A percentile compares a stretch with the other conserved stretches of the same genome.
These are phyloP conservation scores for Cyclocybe cylindracea DNA, from an alignment of 768 basidiomycete species.

Conservation along the genomic window DNA sequence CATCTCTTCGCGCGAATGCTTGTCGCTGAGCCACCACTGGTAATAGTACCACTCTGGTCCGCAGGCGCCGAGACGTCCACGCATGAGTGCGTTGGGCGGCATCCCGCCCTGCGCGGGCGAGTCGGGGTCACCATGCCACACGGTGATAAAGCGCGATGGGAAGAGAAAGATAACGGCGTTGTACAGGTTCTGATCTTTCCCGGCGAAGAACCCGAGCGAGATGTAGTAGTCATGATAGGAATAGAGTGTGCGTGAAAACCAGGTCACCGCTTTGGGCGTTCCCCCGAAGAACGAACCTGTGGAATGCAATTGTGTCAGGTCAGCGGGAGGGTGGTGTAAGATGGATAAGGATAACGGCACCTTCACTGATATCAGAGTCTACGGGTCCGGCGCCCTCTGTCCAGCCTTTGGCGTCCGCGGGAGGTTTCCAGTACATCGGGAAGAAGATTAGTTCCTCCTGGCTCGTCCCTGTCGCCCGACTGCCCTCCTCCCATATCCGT, in stretches of 20 bases:
- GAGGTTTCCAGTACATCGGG: slow-evolving; percentile 40
- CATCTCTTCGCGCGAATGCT: slow-evolving; percentile 19
- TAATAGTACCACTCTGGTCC: slow-evolving; percentile 51
- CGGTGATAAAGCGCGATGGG: slow-evolving; percentile 43
- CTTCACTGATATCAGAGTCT: slow-evolving; percentile 53
- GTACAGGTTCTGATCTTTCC: slow-evolving; percentile 59
- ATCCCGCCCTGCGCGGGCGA: slow-evolving; percentile 18
- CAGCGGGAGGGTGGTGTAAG: not conserved
- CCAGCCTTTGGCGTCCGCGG: slow-evolving; percentile 36
- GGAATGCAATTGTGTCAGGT: not conserved
- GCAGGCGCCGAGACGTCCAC: slow-evolving; percentile 37
- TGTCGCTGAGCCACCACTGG: slow-evolving; percentile 46
- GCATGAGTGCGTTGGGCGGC: slow-evolving; percentile 13
- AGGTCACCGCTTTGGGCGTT: slow-evolving; percentile 39
- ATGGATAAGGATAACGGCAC: slow-evolving; percentile 25
- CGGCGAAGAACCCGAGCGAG: slow-evolving; percentile 45
- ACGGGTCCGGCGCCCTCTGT: slow-evolving; percentile 48
- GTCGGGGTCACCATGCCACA: slow-evolving; percentile 35
- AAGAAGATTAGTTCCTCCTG: slow-evolving; percentile 48
- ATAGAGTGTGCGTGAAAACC: slow-evolving; percentile 49
- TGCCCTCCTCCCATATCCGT: slow-evolving; percentile 39
- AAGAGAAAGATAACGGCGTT: slow-evolving; percentile 39
- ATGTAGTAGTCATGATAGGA: slow-evolving; percentile 54
- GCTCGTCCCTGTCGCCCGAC: slow-evolving; percentile 24
- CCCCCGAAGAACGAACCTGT: slow-evolving; percentile 62